These are phyloP conservation scores for Sisymbrium altissimum DNA, from an alignment of 345 rosid species.

Conservation along the genomic window DNA sequence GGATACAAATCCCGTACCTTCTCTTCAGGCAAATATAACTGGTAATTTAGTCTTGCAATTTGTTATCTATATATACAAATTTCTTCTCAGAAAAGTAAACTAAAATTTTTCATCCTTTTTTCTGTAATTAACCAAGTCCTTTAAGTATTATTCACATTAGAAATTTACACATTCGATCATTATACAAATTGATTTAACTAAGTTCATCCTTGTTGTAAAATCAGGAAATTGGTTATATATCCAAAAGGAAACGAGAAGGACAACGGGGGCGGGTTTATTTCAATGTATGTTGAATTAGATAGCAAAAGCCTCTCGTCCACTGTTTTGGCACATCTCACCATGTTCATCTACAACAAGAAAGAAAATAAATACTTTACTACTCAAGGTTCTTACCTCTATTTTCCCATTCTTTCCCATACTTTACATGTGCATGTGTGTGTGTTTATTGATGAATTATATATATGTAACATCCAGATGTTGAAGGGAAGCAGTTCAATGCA, in stretches of 20 bases:
- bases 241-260: neutral
- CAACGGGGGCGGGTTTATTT: neutral
- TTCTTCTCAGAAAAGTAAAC: neutral
- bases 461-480: neutral
- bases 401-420: neutral
- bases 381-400: neutral
- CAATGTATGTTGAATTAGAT: slow-evolving; percentile 10
- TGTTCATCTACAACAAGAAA: slow-evolving; percentile 8
- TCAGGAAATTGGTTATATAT: slow-evolving; percentile 4
- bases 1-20: slow-evolving; percentile 14
- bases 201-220: neutral
- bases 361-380: neutral
- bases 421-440: neutral
- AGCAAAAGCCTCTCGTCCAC: neutral
- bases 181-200: too few relatives aligned
- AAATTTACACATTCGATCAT: too few relatives aligned
- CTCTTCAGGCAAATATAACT: slow-evolving; percentile 13
- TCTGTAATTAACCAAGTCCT: too few relatives aligned
- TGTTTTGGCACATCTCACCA: neutral
- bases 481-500: slow-evolving; percentile 16
- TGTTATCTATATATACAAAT: neutral
- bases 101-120: neutral
- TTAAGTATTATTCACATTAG: too few relatives aligned
- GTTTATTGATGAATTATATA: neutral
- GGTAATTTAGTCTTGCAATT: neutral